These are phyloP conservation scores for Pyrenophora seminiperda DNA, from an alignment of 2,329 filamentous ascomycete genomes.

Conservation along the genomic window DNA sequence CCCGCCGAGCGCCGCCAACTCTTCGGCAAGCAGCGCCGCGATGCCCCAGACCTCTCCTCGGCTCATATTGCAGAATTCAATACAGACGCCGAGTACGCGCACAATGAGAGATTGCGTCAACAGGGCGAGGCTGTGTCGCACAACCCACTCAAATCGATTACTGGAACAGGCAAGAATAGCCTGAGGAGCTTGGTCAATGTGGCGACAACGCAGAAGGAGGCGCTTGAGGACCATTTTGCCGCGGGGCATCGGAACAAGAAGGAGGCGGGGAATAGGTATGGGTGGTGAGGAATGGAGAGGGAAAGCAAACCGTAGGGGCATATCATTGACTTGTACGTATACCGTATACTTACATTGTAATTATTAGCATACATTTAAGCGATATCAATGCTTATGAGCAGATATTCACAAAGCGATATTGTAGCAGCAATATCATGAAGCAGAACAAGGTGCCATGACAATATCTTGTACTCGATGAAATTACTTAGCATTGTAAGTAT, in stretches of 20 bases:
- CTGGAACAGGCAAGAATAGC: slow-evolving; percentile 82
- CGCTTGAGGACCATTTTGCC: slow-evolving; percentile 90
- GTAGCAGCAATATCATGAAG: no score
- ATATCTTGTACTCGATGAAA: no score
- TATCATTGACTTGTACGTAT: no score
- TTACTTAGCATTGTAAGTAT: no score
- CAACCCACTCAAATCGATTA: slow-evolving; percentile 81
- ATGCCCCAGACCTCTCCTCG: slow-evolving; percentile 54
- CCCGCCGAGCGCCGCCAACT: slow-evolving; percentile 78
- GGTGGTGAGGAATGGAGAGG: slow-evolving; percentile 63
- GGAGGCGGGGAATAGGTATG: slow-evolving; percentile 82
- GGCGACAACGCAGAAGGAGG: slow-evolving; percentile 80
- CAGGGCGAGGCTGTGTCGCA: slow-evolving; percentile 72
- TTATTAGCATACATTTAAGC: no score
- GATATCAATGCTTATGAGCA: no score
- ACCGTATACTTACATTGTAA: no score
- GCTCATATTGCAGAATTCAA: slow-evolving; percentile 84
- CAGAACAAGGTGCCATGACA: no score
- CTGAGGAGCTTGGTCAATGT: slow-evolving; percentile 85
- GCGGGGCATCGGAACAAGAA: slow-evolving; percentile 76
- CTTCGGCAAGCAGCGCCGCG: slow-evolving; percentile 70
- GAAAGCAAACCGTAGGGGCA: no score
- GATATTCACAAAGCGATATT: no score
- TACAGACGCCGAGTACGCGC: slow-evolving; percentile 82
- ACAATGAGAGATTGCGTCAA: slow-evolving; percentile 78